Conservation (phyloP, 805 yeast genomes). For the Ogataea paraovalis region DNA sequence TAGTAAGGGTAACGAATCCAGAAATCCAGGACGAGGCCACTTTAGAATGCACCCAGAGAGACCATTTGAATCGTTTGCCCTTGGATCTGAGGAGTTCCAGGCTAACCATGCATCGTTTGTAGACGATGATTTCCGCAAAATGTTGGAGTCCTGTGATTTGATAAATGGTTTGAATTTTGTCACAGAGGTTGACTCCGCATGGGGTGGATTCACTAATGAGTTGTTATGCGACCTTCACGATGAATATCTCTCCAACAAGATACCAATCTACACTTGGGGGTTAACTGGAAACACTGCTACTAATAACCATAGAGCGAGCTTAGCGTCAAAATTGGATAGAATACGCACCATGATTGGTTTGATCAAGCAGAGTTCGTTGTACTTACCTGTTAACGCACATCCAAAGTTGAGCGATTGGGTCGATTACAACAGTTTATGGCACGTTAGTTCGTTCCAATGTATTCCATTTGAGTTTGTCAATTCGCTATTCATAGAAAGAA, state of each 20-base stretch:
- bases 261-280: slow-evolving; percentile 45
- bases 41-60: slow-evolving; percentile 27
- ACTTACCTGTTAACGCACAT: slow-evolving; percentile 46
- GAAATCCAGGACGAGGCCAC: slow-evolving; percentile 14
- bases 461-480: slow-evolving; percentile 44
- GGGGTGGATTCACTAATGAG: slow-evolving; percentile 73
- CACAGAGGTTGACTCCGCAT: slow-evolving; percentile 70
- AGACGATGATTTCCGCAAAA: slow-evolving; percentile 55
- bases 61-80: slow-evolving; percentile 43
- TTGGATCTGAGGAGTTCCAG: slow-evolving; percentile 41
- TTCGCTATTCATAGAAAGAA: slow-evolving; percentile 36
- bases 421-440: slow-evolving; percentile 39
- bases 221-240: slow-evolving; percentile 58
- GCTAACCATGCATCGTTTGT: slow-evolving; percentile 51
- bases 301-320: slow-evolving; percentile 3
- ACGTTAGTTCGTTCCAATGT: slow-evolving; percentile 34
- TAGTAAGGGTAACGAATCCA: neutral
- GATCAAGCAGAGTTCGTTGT: slow-evolving; percentile 45
- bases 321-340: slow-evolving; percentile 32
- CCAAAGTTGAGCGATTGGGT: slow-evolving; percentile 18
- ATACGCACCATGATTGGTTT: slow-evolving; percentile 44
- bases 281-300: slow-evolving; percentile 2
- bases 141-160: slow-evolving; percentile 72
- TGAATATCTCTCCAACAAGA: slow-evolving; percentile 55
- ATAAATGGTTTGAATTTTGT: slow-evolving; percentile 67